Evolutionary conservation across 2,329 filamentous ascomycete species (phyloP).

Genomic region (Chrysosporium keratinophilum): DNA sequence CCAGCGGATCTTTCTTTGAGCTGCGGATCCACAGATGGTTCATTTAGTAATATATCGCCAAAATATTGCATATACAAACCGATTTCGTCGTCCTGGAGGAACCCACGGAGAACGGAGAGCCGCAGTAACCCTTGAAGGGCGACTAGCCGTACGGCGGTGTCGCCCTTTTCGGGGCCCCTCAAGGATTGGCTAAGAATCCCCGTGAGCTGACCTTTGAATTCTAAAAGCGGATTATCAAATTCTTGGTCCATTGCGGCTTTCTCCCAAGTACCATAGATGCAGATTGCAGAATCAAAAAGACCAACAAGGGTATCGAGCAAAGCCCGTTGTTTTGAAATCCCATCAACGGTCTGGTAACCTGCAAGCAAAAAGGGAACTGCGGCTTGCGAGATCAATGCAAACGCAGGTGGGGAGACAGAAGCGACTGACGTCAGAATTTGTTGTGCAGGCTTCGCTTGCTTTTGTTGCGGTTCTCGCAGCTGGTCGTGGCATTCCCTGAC

Average conservation of each 20-base stretch:
- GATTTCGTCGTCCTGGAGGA: constrained; percentile 44
- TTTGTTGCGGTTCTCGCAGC: constrained; percentile 57
- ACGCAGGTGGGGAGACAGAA: constrained; percentile 45
- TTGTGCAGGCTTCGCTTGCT: constrained; percentile 55
- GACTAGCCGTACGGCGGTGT: constrained; percentile 41
- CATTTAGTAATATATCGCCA: constrained; percentile 51
- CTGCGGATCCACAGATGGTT: constrained; percentile 46
- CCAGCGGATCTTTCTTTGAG: constrained; percentile 50
- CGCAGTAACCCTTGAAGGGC: constrained; percentile 40
- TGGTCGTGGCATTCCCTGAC: constrained; percentile 59
- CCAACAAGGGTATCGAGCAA: constrained; percentile 51
- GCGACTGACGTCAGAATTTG: constrained; percentile 50
- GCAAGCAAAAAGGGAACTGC: constrained; percentile 49
- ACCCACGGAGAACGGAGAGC: constrained; percentile 37
- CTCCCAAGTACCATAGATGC: constrained; percentile 48
- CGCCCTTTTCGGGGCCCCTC: constrained; percentile 44
- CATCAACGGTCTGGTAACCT: constrained; percentile 51
- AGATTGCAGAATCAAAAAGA: constrained; percentile 48
- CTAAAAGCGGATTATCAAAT: constrained; percentile 35
- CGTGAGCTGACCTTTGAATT: constrained; percentile 43
- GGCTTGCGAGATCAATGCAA: constrained; percentile 46
- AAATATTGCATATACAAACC: constrained; percentile 48
- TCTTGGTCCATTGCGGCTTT: constrained; percentile 26
- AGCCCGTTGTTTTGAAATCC: constrained; percentile 52
- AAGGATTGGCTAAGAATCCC: constrained; percentile 47